phyloP scores from a whole-genome alignment of 108 stramenopile genomes.

The Skeletonema tropicum region DNA sequence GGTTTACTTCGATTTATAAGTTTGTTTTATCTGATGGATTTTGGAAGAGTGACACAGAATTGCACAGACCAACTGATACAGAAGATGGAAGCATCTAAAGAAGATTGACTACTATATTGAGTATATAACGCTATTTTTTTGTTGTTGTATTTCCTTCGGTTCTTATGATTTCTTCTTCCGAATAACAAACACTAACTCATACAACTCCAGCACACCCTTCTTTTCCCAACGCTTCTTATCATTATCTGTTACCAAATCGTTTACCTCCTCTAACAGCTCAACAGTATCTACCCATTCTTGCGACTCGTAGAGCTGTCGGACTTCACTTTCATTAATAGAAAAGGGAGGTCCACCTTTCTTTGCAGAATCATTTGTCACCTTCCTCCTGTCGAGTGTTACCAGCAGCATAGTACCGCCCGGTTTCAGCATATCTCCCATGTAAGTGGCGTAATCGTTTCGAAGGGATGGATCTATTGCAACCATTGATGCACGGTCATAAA shows the following conservation, averaged over 20 bases:
- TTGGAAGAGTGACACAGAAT: constrained; percentile 65
- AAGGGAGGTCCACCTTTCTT: constrained; percentile 72
- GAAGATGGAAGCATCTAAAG: neutral
- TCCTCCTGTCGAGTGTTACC: constrained; percentile 59
- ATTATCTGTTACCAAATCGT: constrained; percentile 53
- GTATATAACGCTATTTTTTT: neutral
- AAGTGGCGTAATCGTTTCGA: constrained; percentile 59
- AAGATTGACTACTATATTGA: neutral
- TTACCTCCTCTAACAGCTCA: constrained; percentile 47
- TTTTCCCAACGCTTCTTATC: constrained; percentile 52
- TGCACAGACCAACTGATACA: neutral
- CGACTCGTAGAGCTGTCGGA: constrained; percentile 51
- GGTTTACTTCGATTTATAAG: constrained; percentile 72
- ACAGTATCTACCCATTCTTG: constrained; percentile 65
- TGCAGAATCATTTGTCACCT: constrained; percentile 40
- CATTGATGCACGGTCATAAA: constrained; percentile 82
- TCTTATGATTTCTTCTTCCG: constrained; percentile 10
- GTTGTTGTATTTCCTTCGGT: constrained; percentile 12
- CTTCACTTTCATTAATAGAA: constrained; percentile 58
- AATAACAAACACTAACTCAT: constrained; percentile 50
- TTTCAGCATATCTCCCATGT: constrained; percentile 54
- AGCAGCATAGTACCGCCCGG: constrained; percentile 73
- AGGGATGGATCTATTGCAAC: constrained; percentile 77
- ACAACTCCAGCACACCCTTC: constrained; percentile 40
- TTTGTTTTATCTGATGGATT: constrained; percentile 81